These are phyloP conservation scores for Alternaria longipes DNA, from an alignment of 2,329 filamentous ascomycete genomes.

Conservation along the genomic window DNA sequence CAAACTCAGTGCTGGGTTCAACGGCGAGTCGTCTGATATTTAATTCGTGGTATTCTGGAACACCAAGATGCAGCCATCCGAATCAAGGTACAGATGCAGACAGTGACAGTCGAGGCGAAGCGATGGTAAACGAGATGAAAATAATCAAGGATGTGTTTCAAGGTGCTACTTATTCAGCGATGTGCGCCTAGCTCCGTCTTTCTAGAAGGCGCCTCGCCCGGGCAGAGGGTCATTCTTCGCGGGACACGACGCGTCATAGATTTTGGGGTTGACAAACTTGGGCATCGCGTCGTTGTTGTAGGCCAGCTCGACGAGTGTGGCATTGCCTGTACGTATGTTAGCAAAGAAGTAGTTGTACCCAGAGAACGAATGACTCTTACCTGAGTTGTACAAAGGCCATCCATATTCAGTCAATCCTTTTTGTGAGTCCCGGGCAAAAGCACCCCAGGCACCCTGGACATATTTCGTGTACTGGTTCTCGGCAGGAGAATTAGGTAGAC, in stretches of 20 bases:
- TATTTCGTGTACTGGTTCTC: constrained; percentile 44
- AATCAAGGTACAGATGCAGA: not conserved
- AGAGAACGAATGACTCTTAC: constrained; percentile 15
- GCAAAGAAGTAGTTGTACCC: not conserved
- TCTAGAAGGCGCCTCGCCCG: constrained; percentile 35
- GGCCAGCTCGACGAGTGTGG: constrained; percentile 33
- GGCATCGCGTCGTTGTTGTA: constrained; percentile 30
- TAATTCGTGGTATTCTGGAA: not conserved
- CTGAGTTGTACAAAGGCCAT: constrained; percentile 39
- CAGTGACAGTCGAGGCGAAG: not conserved
- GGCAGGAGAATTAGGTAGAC: constrained; percentile 28
- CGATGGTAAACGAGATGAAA: not conserved
- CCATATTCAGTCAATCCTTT: constrained; percentile 42
- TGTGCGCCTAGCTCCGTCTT: not conserved
- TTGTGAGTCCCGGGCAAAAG: constrained; percentile 47
- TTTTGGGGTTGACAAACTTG: constrained; percentile 29
- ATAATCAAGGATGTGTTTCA: not conserved
- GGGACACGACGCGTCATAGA: constrained; percentile 35
- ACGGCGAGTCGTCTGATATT: constrained; percentile 1
- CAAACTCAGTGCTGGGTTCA: constrained; percentile 4
- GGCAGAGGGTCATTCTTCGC: constrained; percentile 36
- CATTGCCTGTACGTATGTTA: constrained; percentile 15
- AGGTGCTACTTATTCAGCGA: not conserved
- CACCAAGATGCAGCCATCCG: not conserved
- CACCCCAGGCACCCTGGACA: constrained; percentile 42